A percentile compares a stretch with the other conserved stretches of the same genome.
Conservation (phyloP, 225 moss, liverwort and hornwort genomes). For the Neckera pumila region DNA sequence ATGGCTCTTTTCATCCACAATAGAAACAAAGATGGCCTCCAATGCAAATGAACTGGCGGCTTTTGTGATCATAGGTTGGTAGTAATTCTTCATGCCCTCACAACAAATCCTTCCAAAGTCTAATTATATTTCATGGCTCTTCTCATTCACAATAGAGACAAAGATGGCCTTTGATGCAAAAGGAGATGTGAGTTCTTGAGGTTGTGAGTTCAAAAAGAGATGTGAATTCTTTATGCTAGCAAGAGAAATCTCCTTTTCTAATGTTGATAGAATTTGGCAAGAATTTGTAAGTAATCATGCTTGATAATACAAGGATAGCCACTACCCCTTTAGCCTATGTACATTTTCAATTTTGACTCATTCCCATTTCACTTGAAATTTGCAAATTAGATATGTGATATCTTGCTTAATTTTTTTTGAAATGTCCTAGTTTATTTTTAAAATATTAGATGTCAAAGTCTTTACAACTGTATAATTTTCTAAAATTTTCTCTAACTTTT, state of each 20-base stretch:
- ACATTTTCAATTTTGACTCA: neutral
- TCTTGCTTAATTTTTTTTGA: neutral
- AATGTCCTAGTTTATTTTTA: neutral
- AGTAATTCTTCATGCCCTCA: no score
- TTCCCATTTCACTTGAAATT: neutral
- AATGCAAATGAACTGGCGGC: no score
- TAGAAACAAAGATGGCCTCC: no score
- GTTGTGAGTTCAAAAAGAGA: no score
- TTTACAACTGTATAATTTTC: neutral
- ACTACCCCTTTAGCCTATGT: rapidly evolving
- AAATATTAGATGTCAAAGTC: neutral
- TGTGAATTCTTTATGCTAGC: neutral
- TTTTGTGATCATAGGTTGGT: no score
- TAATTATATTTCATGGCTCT: neutral
- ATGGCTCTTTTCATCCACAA: no score
- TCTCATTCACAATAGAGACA: no score
- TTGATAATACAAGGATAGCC: neutral
- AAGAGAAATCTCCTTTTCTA: neutral
- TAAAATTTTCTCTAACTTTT: neutral
- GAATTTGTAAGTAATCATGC: neutral
- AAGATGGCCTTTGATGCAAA: neutral
- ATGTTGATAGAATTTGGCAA: neutral
- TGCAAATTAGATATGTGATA: neutral
- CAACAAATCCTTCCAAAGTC: no score
- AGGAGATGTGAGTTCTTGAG: no score